phyloP scores from a whole-genome alignment of 305 asterid genomes.

The Fraxinus paxiana region DNA sequence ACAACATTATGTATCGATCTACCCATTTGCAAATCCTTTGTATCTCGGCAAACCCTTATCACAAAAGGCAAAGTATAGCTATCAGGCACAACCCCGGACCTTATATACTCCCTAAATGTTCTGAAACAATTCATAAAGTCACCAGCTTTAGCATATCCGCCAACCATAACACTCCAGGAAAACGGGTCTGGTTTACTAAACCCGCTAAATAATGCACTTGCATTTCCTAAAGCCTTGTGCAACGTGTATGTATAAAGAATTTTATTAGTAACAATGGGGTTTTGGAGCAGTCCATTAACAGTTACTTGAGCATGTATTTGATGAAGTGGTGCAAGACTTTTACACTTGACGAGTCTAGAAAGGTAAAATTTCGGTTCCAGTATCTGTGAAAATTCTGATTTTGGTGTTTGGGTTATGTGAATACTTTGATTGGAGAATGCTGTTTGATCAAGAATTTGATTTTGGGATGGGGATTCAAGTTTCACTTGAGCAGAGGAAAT shows the following conservation, averaged over 20 bases:
- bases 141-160: slow-evolving; percentile 53
- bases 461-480: slow-evolving; percentile 21
- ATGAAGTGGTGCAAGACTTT: slow-evolving; percentile 26
- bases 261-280: slow-evolving; percentile 32
- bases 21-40: slow-evolving; percentile 38
- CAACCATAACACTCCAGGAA: slow-evolving; percentile 63
- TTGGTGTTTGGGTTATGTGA: slow-evolving; percentile 14
- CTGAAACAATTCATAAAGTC: slow-evolving; percentile 35
- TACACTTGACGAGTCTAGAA: slow-evolving; percentile 27
- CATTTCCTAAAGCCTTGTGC: slow-evolving; percentile 32
- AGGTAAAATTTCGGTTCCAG: slow-evolving; percentile 29
- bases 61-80: slow-evolving; percentile 49
- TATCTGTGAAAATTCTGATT: slow-evolving; percentile 16
- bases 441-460: slow-evolving; percentile 10
- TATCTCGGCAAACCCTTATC: slow-evolving; percentile 45
- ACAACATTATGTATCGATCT: slow-evolving; percentile 43
- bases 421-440: slow-evolving; percentile 5
- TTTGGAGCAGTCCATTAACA: slow-evolving; percentile 22
- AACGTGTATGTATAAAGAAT: slow-evolving; percentile 36
- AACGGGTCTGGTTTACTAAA: slow-evolving; percentile 33
- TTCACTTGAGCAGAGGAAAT: slow-evolving; percentile 6
- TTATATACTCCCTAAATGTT: slow-evolving; percentile 46
- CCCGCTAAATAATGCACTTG: slow-evolving; percentile 38
- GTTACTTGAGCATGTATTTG: slow-evolving; percentile 38
- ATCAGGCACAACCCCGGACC: slow-evolving; percentile 43